These are phyloP conservation scores for Yamadazyma dendronema DNA, from an alignment of 1,139 yeast species.

Conservation along the genomic window DNA sequence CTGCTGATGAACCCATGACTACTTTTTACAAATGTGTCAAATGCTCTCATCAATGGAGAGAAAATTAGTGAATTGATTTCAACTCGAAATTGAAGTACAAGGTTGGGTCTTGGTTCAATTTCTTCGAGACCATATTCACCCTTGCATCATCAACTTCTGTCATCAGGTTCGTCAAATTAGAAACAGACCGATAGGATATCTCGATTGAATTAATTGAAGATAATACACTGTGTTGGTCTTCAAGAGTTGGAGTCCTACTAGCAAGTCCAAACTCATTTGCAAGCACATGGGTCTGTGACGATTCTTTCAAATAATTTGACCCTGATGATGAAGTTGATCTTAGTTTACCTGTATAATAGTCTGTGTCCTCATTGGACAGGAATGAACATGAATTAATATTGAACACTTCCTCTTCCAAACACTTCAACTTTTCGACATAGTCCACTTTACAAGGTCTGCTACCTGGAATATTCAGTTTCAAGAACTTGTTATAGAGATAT, in stretches of 20 bases:
- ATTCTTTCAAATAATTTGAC: background rate
- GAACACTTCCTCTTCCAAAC: constrained; percentile 2
- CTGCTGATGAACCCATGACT: constrained; percentile 94
- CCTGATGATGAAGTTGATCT: background rate
- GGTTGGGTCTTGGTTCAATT: constrained; percentile 17
- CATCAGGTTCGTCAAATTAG: background rate
- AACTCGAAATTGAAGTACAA: constrained; percentile 15
- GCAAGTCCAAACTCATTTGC: constrained; percentile 8
- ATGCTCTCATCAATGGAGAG: constrained; percentile 97
- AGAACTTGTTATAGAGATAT: constrained; percentile 9
- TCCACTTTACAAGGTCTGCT: constrained; percentile 3
- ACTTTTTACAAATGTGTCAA: constrained; percentile 91
- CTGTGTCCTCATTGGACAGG: constrained; percentile 7
- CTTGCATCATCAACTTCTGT: constrained; percentile 9
- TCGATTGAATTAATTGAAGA: constrained; percentile 14
- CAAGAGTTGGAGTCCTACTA: constrained; percentile 7
- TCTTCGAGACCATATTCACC: constrained; percentile 9
- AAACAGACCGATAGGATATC: constrained; percentile 4
- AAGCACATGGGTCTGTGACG: too few species aligned
- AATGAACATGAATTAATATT: constrained; percentile 3
- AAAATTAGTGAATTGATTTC: constrained; percentile 47
- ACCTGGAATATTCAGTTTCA: constrained; percentile 8
- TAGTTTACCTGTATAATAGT: constrained; percentile 3
- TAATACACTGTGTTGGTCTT: constrained; percentile 4
- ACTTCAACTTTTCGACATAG: constrained; percentile 4